Conservation (phyloP, 1,284 basidiomycete species). For the Rhodofomes roseus region DNA sequence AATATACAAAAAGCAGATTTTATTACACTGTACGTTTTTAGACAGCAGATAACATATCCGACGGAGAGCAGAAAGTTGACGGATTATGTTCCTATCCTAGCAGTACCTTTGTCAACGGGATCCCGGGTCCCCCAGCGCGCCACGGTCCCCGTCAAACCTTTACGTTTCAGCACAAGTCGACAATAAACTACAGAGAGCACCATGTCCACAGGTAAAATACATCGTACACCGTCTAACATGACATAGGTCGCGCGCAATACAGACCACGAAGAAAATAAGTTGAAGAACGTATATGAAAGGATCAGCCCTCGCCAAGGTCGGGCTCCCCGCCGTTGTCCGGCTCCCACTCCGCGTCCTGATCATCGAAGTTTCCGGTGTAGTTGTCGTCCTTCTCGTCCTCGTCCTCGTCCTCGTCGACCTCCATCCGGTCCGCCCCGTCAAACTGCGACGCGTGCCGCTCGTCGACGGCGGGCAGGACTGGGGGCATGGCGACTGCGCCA, state of each 20-base stretch:
- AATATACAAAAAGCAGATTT: no score
- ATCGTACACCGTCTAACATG: slow-evolving; percentile 21
- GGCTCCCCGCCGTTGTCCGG: slow-evolving; percentile 32
- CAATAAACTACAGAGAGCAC: background rate
- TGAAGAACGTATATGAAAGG: background rate
- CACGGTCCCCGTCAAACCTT: background rate
- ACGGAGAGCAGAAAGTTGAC: no score
- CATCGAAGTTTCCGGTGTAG: slow-evolving; percentile 21
- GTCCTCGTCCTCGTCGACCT: slow-evolving; percentile 32
- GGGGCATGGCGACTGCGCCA: background rate
- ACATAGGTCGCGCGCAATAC: background rate
- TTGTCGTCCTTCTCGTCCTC: slow-evolving; percentile 22
- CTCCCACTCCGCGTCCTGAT: slow-evolving; percentile 32
- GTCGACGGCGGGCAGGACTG: background rate
- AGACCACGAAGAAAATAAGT: background rate
- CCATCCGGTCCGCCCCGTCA: slow-evolving; percentile 5
- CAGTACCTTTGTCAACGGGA: no score
- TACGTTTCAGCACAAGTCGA: background rate
- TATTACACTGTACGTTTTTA: no score
- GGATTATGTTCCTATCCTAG: no score
- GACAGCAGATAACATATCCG: no score
- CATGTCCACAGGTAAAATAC: background rate
- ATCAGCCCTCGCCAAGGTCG: slow-evolving; percentile 17
- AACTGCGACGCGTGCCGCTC: background rate
- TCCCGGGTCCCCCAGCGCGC: no score